Base-by-base conservation (phyloP, 2,329 filamentous ascomycete species). In the Apiospora malaysiana region DNA sequence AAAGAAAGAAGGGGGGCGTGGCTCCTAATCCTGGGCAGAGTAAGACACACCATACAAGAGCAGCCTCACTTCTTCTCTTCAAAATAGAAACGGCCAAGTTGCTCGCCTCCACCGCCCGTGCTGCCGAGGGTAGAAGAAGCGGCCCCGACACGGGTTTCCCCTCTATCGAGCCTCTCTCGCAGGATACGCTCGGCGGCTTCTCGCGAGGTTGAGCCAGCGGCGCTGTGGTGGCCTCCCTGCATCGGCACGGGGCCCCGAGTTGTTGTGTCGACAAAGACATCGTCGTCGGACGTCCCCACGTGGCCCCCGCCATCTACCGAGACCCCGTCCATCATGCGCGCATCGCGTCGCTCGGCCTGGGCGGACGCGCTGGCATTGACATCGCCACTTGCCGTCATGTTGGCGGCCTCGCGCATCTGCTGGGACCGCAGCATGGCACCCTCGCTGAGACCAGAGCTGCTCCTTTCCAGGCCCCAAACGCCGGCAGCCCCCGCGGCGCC, bases 141-240 rank as follows among this genome's bases (percentile, higher is more conserved):
- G 10, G 78, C 76, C 4, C 80, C 82, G 0, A 80, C 78, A 49
- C 78, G 80, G 14, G 78, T 81, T 72, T 88, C 86, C 12, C 84
- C 85, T 37, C 84, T 83, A 70, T 89, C 87, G 71, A 91, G 82
- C 40, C 86, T 85, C 75, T 91, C 89, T 71, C 88, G 86, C 72
- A 93, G 80, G 71, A 92, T 90, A 71, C 89, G 85, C 81, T 93
- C 91, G 7, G 91, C 90, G 21, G 89, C 84, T 73, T 93, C 89
- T 46, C 82, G 82, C 46, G 79, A 73, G 59, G 77, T 79, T 63
- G 75, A 72, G 56, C 76, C 70, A 72, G 80, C 74, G 72, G 77
- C 72, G 49, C 76, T 70, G 72, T 79, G 75, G 72, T 77, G 76
- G 23, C 79, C 77, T 45, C 78, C 77, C 66, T 74, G 75, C 72